Conservation (phyloP, 2,329 filamentous ascomycete species). For the Penicillium sclerotiorum region DNA sequence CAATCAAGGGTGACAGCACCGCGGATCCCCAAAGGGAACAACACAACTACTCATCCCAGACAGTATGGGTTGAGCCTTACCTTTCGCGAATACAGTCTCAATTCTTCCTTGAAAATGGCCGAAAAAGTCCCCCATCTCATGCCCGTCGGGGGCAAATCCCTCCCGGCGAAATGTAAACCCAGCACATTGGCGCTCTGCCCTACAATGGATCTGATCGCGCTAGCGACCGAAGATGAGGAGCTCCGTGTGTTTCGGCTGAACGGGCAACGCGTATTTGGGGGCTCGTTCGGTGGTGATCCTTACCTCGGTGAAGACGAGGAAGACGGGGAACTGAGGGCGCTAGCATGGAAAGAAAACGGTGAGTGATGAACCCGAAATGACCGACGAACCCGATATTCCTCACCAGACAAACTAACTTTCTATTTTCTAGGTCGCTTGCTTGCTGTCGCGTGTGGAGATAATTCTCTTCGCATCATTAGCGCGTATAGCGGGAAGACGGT, state of each 20-base stretch:
- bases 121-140: conserved; percentile 38
- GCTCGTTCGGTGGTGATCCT: conserved; percentile 42
- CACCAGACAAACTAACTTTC: neutral
- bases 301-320: conserved; percentile 47
- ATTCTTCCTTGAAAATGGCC: conserved; percentile 20
- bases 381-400: neutral
- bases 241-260: conserved; percentile 78
- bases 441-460: conserved; percentile 82
- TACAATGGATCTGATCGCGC: conserved; percentile 77
- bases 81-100: neutral
- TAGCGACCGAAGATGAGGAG: conserved; percentile 67
- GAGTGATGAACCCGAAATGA: conserved; percentile 27
- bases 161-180: conserved; percentile 46
- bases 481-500: conserved; percentile 80
- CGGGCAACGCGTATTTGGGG: conserved; percentile 68
- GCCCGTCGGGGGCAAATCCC: conserved; percentile 43
- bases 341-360: conserved; percentile 72
- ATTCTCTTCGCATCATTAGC: conserved; percentile 73
- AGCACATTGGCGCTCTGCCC: conserved; percentile 73
- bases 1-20: conserved; percentile 7
- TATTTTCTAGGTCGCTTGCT: conserved; percentile 61
- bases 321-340: conserved; percentile 42
- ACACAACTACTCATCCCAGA: neutral
- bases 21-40: conserved; percentile 1
- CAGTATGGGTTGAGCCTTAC: conserved; percentile 31